These are phyloP conservation scores for Secale cereale DNA, from an alignment of 176 grass and related monocot genomes.

Conservation along the genomic window DNA sequence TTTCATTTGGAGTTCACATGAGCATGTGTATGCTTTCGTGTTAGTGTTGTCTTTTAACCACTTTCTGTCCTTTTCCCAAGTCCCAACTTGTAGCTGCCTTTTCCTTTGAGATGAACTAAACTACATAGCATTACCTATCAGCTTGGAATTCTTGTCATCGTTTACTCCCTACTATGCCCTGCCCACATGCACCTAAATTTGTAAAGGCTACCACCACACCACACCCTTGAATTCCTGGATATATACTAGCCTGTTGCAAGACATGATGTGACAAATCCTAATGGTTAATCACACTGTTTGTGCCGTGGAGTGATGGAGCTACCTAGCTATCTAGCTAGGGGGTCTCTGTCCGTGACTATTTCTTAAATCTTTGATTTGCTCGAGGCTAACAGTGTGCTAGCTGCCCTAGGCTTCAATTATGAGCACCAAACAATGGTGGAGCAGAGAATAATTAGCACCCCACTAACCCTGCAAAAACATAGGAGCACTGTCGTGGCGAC, in stretches of 20 bases:
- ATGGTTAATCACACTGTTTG: slow-evolving; percentile 2
- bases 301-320: neutral
- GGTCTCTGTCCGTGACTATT: slow-evolving; percentile 22
- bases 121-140: neutral
- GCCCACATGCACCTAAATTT: neutral
- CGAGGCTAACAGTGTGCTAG: neutral
- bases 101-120: neutral
- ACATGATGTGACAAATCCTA: neutral
- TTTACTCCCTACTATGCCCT: neutral
- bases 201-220: slow-evolving; percentile 14
- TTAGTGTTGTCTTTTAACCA: neutral
- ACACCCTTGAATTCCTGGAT: neutral
- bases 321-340: neutral
- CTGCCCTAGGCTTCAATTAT: slow-evolving; percentile 44
- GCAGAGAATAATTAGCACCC: slow-evolving; percentile 2
- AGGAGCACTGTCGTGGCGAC: slow-evolving; percentile 7
- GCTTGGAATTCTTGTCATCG: neutral
- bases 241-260: neutral
- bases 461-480: slow-evolving; percentile 24
- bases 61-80: neutral
- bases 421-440: slow-evolving; percentile 11
- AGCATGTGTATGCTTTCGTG: neutral
- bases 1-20: neutral
- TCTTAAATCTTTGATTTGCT: neutral
- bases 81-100: neutral